Percentiles rank a stretch among this genome's conserved stretches.
Evolutionary conservation across 208 protist species (phyloP).

Genomic region (Wallacemonas sp.): DNA sequence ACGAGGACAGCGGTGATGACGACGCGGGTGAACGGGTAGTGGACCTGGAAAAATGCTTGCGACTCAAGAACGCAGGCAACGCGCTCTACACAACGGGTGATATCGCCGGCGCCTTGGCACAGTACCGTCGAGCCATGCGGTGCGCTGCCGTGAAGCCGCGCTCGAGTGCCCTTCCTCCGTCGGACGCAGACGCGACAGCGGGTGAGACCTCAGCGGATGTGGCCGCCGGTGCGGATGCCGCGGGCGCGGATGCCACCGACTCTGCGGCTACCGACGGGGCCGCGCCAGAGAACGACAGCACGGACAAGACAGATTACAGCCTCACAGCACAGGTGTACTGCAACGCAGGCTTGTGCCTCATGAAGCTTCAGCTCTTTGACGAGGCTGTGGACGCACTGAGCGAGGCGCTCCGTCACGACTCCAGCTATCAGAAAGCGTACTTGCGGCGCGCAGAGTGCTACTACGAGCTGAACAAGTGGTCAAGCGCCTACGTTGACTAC

Average conservation of each 20-base stretch:
- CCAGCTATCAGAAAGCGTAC: conserved; percentile 80
- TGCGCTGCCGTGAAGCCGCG: conserved; percentile 58
- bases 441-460: conserved; percentile 89
- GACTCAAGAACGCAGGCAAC: conserved; percentile 74
- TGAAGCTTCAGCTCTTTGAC: conserved; percentile 65
- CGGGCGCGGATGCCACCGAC: background rate
- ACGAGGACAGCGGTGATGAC: conserved; percentile 3
- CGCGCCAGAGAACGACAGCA: background rate
- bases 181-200: background rate
- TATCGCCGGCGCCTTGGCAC: conserved; percentile 61
- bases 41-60: conserved; percentile 51
- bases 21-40: conserved; percentile 17
- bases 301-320: conserved; percentile 68
- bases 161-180: background rate
- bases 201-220: background rate
- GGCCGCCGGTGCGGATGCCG: background rate
- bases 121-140: conserved; percentile 66
- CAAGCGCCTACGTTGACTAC: conserved; percentile 86
- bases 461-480: conserved; percentile 82
- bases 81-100: conserved; percentile 44
- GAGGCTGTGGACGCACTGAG: conserved; percentile 75
- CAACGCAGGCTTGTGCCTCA: conserved; percentile 80
- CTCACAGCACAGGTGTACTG: conserved; percentile 84
- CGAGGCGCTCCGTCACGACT: conserved; percentile 84
- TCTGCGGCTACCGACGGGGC: background rate